Conservation (phyloP, 768 basidiomycete genomes). For the Panus rudis region DNA sequence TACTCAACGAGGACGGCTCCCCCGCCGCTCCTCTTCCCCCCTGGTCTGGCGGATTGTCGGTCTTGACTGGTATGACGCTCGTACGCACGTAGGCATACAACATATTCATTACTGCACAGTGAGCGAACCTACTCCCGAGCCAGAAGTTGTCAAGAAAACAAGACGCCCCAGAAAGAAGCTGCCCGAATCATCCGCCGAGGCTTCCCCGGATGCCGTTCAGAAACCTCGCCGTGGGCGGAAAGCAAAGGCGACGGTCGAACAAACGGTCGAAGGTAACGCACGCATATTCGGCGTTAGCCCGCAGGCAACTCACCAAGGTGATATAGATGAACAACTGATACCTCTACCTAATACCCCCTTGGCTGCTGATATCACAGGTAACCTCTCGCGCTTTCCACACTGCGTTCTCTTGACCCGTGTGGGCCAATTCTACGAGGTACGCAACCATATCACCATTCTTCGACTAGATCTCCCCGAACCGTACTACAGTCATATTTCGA, state of each 20-base stretch:
- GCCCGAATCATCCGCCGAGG: too few relatives aligned
- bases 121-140: not conserved
- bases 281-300: too few relatives aligned
- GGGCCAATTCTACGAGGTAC: slow-evolving; percentile 92
- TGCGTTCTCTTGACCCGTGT: slow-evolving; percentile 88
- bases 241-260: too few relatives aligned
- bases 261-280: too few relatives aligned
- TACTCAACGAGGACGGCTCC: slow-evolving; percentile 36
- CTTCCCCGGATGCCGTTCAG: too few relatives aligned
- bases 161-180: slow-evolving; percentile 1
- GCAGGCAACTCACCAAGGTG: not conserved
- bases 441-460: slow-evolving; percentile 6
- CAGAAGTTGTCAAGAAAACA: not conserved
- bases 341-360: slow-evolving; percentile 39
- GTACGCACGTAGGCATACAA: too few relatives aligned
- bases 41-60: slow-evolving; percentile 31
- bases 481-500: slow-evolving; percentile 83
- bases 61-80: too few relatives aligned
- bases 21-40: slow-evolving; percentile 35
- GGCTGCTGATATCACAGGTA: slow-evolving; percentile 62
- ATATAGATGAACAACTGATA: not conserved
- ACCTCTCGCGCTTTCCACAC: slow-evolving; percentile 73
- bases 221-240: too few relatives aligned
- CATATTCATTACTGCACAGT: too few relatives aligned
- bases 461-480: not conserved